Evolutionary conservation across 2,329 filamentous ascomycete species (phyloP).

Genomic region (Aspergillus latus): DNA sequence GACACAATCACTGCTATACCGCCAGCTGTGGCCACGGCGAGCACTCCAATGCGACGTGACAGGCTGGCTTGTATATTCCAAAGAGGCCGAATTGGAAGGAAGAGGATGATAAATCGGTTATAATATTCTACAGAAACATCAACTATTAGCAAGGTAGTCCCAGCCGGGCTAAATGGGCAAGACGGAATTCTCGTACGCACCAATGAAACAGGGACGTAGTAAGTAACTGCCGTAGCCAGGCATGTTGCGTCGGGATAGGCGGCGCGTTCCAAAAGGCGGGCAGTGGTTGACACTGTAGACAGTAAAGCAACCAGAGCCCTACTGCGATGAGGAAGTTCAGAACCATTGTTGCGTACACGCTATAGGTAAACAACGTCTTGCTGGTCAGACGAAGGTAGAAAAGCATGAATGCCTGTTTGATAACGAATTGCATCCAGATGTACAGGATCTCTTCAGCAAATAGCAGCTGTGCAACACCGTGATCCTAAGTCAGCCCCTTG

Average conservation of each 20-base stretch:
- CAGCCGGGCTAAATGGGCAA: not conserved
- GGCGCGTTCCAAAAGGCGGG: slow-evolving; percentile 5
- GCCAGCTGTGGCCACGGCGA: slow-evolving; percentile 9
- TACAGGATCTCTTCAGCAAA: slow-evolving; percentile 13
- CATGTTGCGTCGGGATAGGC: slow-evolving; percentile 3
- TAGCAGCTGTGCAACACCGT: not conserved
- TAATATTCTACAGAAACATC: slow-evolving; percentile 1
- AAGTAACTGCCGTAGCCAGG: slow-evolving; percentile 3
- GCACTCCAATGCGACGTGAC: slow-evolving; percentile 5
- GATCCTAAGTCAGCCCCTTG: not conserved
- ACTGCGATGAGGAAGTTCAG: not conserved
- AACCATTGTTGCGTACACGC: not conserved
- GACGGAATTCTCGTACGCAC: not conserved
- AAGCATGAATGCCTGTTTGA: slow-evolving; percentile 10
- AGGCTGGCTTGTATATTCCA: slow-evolving; percentile 9
- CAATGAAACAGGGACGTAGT: slow-evolving; percentile 11
- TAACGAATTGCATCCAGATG: slow-evolving; percentile 12
- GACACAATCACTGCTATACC: slow-evolving; percentile 6
- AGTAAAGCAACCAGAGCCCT: slow-evolving; percentile 4
- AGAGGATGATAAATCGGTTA: slow-evolving; percentile 8
- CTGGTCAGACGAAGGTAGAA: slow-evolving; percentile 14
- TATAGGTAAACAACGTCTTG: not conserved
- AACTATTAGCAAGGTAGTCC: no score
- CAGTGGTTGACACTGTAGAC: slow-evolving; percentile 7
- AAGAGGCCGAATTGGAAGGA: slow-evolving; percentile 4